Conservation (phyloP, 768 basidiomycete species). For the Roridomyces roridus region DNA sequence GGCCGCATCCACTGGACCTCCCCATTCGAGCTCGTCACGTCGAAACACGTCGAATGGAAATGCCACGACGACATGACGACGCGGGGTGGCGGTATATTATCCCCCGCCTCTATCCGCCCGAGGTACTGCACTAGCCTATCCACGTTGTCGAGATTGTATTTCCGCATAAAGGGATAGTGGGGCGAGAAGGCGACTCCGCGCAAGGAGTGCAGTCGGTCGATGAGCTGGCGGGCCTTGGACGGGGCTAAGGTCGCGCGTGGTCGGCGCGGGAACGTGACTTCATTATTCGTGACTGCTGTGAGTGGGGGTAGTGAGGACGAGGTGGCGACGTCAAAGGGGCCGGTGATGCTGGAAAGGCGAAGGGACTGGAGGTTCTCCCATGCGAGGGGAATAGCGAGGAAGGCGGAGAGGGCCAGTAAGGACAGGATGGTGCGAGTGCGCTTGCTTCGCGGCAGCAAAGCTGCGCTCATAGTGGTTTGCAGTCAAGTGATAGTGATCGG, state of each 20-base stretch:
- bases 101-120: background rate
- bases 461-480: too few relatives aligned
- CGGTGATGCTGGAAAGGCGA: too few relatives aligned
- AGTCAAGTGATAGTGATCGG: too few relatives aligned
- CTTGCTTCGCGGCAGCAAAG: too few relatives aligned
- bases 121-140: conserved; percentile 7
- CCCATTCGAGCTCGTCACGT: conserved; percentile 12
- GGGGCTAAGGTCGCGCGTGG: background rate
- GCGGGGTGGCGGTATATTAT: background rate
- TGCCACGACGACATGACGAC: conserved; percentile 12
- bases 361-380: too few relatives aligned
- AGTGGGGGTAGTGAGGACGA: too few relatives aligned
- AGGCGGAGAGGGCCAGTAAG: too few relatives aligned
- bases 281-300: conserved; percentile 5
- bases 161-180: conserved; percentile 1
- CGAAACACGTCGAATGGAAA: conserved; percentile 8
- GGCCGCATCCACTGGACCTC: conserved; percentile 17
- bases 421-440: too few relatives aligned
- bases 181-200: conserved; percentile 9
- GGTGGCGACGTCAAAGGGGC: background rate
- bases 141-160: conserved; percentile 9
- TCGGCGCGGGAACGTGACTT: conserved; percentile 4
- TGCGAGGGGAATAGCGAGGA: too few relatives aligned
- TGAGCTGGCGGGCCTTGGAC: conserved; percentile 1
- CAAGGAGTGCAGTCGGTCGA: conserved; percentile 1